These are phyloP conservation scores for Erythrobasidium hasegawianum DNA, from an alignment of 1,284 basidiomycete species.

Conservation along the genomic window DNA sequence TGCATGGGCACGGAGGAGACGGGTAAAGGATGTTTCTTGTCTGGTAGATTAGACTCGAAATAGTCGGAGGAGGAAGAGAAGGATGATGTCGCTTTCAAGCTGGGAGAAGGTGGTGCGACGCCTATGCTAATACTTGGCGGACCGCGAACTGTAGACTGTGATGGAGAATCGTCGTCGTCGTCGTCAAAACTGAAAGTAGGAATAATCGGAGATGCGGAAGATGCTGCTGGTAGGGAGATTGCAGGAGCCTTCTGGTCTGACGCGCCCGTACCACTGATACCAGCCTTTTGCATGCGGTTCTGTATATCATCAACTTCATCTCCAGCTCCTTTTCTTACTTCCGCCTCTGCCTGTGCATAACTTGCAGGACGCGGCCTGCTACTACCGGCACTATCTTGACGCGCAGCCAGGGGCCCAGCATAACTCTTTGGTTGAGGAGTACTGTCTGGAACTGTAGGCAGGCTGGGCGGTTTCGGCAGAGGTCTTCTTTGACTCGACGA, in stretches of 20 bases:
- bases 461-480: conserved; percentile 13
- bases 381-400: too few relatives aligned
- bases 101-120: conserved; percentile 35
- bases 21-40: conserved; percentile 38
- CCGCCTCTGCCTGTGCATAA: background rate
- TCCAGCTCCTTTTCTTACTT: conserved; percentile 6
- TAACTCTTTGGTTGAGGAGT: background rate
- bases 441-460: background rate
- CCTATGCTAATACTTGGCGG: conserved; percentile 10
- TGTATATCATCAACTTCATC: conserved; percentile 5
- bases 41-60: conserved; percentile 39
- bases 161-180: conserved; percentile 7
- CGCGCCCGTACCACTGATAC: background rate
- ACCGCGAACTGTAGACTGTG: background rate
- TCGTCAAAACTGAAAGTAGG: conserved; percentile 27
- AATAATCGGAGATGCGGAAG: background rate
- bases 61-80: conserved; percentile 37
- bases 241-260: conserved; percentile 5
- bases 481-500: conserved; percentile 8
- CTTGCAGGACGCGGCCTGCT: background rate
- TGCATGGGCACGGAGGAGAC: conserved; percentile 36
- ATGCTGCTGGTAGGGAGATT: background rate
- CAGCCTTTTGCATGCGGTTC: background rate
- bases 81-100: conserved; percentile 4
- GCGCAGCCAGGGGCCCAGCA: background rate